Base-by-base conservation (phyloP, 1,284 basidiomycete species). In the Puccinia brachypodii region DNA sequence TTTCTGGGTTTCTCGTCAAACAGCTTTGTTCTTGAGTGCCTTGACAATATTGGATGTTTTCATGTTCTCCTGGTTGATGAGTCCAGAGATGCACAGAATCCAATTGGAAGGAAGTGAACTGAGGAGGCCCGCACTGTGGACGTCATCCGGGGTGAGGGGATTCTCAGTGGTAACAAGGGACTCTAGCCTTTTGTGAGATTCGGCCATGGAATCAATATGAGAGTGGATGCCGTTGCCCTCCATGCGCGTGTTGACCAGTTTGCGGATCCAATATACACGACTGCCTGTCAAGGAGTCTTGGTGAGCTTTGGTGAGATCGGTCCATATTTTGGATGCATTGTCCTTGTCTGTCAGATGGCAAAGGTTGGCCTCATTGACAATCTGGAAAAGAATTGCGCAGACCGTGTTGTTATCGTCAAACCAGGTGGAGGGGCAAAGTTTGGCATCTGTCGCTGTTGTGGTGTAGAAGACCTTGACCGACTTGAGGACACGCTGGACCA, bases 111-210 rank as follows among this genome's bases (percentile, higher is more conserved):
- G 71, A 11, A 73, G 9, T 22, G 72, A 75, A 25, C 19, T 75
- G 8, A 58, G 28, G 1, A 75, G 50, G 7, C 47, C 72, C 2
- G 72, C 33, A 22, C 3, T 31, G 31, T 75, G 50, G 4, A 75
- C 50, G 14, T 75, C n/a, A 31, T 75, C 50, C 4, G 50, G 28
- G 22, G 72, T 75, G 31, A 75, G 72, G 22, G 72, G 72, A 1
- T 75, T 75, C 9, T 53, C 53, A 19, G 42, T 1, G 31, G 72
- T 56, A 14, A 75, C n/a, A 3, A 75, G 50, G 11, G 72, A 53
- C 16, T 69, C 38, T 22, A 69, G 66, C 7, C 66, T 6, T 38
- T 69, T 36, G 16, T 28, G 11, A 6, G 40, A 33, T 11, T 33
- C n/a, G 7, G 19, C 25, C 19, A 69, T 14, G 7, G 28, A 22